Base-by-base conservation (phyloP, 805 yeast genomes). In the Candida arabinofermentans region DNA sequence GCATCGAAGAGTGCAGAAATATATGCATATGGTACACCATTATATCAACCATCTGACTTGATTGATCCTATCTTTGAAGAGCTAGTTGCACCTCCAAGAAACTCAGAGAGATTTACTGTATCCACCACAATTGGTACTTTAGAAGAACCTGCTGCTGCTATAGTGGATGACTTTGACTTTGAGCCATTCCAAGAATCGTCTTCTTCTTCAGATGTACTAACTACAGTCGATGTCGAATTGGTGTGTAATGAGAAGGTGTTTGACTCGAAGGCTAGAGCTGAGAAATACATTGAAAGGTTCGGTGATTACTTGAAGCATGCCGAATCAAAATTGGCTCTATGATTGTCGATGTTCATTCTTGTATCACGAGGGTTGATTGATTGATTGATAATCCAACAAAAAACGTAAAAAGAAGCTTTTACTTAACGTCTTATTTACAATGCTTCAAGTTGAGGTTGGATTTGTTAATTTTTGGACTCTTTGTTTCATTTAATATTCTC, bases 41-140 rank as follows among this genome's bases (percentile, higher is more conserved):
- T 66, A 58, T 49, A 57, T 43, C 55, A 33, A 32, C 60, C 49
- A 32, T 72, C 80, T 6, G 79, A 75, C 32, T 69, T 70, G 48
- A 71, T 71, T 44, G 88, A 82, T 52, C 74, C 82, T 5, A 47
- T 73, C 5, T 81, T 83, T 50, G 90, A 83, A 51, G 77, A 70
- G 13, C 55, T 83, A 41, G 51, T 80, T 40, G 72, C 79, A 0
- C 75, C 77, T 21, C 50, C 71, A 24, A 51, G 61, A 42, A 64
- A 58, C 38, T 50, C 66, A 2, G 72, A 64, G 38, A 72, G 81
- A 54, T 79, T 76, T 58, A 42, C 34, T 8, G 46, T 55, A 14
- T 59, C 69, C 36, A 52, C 50, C n/a, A 51, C 66, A 18, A 62
- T 63, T 19, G 44, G 51, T 24, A 41, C 60, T 4, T 31, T 55